Evolutionary conservation across 2,329 filamentous ascomycete genomes (phyloP).

Genomic region (Sarocladium brachiariae): DNA sequence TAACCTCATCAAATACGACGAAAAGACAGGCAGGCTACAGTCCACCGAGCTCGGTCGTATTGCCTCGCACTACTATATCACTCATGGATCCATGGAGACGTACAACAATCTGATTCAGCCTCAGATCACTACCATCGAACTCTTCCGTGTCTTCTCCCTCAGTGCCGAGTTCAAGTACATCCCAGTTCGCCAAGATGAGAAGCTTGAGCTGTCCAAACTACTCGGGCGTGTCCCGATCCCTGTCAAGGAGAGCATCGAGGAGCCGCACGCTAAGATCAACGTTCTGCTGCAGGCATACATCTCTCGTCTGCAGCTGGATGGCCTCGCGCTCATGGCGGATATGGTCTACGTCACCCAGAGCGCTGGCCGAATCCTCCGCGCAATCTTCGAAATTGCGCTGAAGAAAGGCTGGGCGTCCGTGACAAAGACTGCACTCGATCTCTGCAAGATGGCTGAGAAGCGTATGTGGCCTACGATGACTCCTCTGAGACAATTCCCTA

Average conservation of each 20-base stretch:
- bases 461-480: slow-evolving; percentile 99
- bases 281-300: slow-evolving; percentile 96
- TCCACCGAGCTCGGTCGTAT: slow-evolving; percentile 92
- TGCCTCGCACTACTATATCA: slow-evolving; percentile 97
- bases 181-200: slow-evolving; percentile 94
- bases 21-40: slow-evolving; percentile 81
- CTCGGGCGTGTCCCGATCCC: slow-evolving; percentile 87
- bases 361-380: slow-evolving; percentile 88
- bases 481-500: slow-evolving; percentile 81
- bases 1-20: slow-evolving; percentile 89
- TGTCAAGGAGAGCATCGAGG: slow-evolving; percentile 95
- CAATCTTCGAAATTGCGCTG: slow-evolving; percentile 94
- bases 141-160: slow-evolving; percentile 92
- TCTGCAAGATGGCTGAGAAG: slow-evolving; percentile 99
- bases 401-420: slow-evolving; percentile 96
- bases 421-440: slow-evolving; percentile 81
- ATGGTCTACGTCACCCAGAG: slow-evolving; percentile 99
- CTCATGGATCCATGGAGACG: slow-evolving; percentile 89
- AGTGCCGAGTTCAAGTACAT: slow-evolving; percentile 99
- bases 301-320: slow-evolving; percentile 87
- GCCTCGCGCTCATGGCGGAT: slow-evolving; percentile 93
- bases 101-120: slow-evolving; percentile 96
- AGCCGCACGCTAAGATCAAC: slow-evolving; percentile 96
- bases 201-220: slow-evolving; percentile 88
- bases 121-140: slow-evolving; percentile 84